Base-by-base conservation (phyloP, 2,329 filamentous ascomycete genomes). In the Colletotrichum abscissum region DNA sequence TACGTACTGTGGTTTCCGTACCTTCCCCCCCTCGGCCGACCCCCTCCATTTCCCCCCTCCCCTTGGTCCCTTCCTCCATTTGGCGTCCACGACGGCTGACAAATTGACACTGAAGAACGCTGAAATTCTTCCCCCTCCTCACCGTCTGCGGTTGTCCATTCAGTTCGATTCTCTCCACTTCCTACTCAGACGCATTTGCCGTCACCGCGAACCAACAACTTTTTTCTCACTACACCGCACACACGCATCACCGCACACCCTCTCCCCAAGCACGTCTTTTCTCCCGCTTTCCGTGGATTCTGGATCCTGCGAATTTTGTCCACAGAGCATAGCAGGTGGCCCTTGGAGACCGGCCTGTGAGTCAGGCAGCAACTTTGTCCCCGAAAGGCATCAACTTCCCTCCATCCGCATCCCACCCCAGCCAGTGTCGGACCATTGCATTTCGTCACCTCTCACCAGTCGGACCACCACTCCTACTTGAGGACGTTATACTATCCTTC, bases 351-450 rank as follows among this genome's bases (percentile, higher is more conserved):
- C 52, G 42, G 22, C 57, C 56, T 67, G 38, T 63, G 56, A 81
- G 81, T 82, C 79, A 83, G 81, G 81, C 81, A 82, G 77, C 80
- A 80, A 81, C 70, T 75, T 16, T 73, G 42, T 76, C 68, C 67
- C 76, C 75, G 73, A 75, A 76, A 76, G 75, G 75, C 77, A 74
- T 68, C 73, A 75, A 76, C 72, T 74, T 49, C 42, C 19, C 42
- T 71, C 69, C 74, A 76, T 68, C 63, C 38, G 26, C 33, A 73
- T 57, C 67, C 63, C 63, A 58, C 66, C 57, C 65, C 67, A 72
- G 64, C 68, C 71, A 74, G 72, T 55, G 49, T 60, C 28, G 67
- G 22, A 46, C 63, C 64, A 68, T 73, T 71, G 57, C 64, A 68
- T 73, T 71, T 62, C 62, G 71, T 73, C 71, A 73, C 67, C 35